Evolutionary conservation across 2,329 filamentous ascomycete species (phyloP), one percentile per base, ranked within the genome.

Genomic region (Anthostomella pinea): DNA sequence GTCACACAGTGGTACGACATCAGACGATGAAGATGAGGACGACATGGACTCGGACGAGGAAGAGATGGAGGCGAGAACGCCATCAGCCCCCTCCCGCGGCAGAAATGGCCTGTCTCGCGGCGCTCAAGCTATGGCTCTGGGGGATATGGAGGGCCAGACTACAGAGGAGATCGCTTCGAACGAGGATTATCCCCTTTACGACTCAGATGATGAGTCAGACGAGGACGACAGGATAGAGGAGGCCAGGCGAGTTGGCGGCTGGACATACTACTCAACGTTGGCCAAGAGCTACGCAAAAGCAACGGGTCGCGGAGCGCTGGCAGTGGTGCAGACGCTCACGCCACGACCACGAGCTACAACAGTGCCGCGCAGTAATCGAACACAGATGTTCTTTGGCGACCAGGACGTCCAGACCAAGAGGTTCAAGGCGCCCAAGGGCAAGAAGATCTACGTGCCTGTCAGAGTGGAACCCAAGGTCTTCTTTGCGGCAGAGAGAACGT

Each of bases 391-490:
- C 8, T 77, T 81, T 24, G 76, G 76, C 6, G 57, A 63, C 32
- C 64, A 73, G 54, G 52, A 81, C 65, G 72, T 82, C 17, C 70
- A 75, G 46, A 69, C 62, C 19, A 77, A 72, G 60, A 72, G 66
- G 51, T 79, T 89, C 68, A 83, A 80, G 59, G 85, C 86, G 7
- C 86, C 86, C 9, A 82, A 79, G 60, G 86, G 86, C 35, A 91
- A 90, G 78, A 87, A 87, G 62, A 97, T 98, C 41, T 91, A 97
- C 56, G 93, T 98, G 16, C 91, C 91, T 10, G 84, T 97, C 37
- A 82, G 93, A 31, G 90, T 98, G 21, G 93, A 98, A 64, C 93
- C 93, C 21, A 98, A 98, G 67, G 93, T 98, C 33, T 95, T 89
- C 64, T 95, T 98, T 59, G 93, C 93, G 15, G 90, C 89, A 1